These are phyloP conservation scores for Amylocystis lapponica DNA, from an alignment of 768 basidiomycete genomes.

Conservation along the genomic window DNA sequence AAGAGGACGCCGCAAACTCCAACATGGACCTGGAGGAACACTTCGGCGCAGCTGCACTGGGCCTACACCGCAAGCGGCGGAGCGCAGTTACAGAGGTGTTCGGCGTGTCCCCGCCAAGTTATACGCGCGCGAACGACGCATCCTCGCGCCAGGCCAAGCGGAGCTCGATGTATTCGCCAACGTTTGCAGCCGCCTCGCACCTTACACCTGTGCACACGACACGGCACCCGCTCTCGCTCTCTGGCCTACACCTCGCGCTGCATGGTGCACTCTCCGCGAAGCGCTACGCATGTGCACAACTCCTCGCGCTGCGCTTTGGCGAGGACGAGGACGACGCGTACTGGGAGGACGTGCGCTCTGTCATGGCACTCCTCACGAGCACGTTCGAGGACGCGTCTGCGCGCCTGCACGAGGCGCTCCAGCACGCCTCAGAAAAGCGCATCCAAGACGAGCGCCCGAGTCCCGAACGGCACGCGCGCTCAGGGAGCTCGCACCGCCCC, in stretches of 20 bases:
- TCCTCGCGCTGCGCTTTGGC: conserved; percentile 71
- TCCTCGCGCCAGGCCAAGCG: too few relatives aligned
- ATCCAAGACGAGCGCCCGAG: conserved; percentile 48
- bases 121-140: too few relatives aligned
- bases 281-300: conserved; percentile 73
- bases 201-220: conserved; percentile 56
- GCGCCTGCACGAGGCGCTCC: conserved; percentile 56
- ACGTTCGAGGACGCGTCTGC: conserved; percentile 62
- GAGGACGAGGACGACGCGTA: conserved; percentile 66
- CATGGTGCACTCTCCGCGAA: conserved; percentile 67
- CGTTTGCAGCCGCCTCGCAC: conserved; percentile 39
- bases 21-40: conserved; percentile 22
- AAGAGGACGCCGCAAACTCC: conserved; percentile 23
- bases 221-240: conserved; percentile 63
- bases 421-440: conserved; percentile 49
- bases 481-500: not conserved
- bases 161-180: conserved; percentile 8
- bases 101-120: conserved; percentile 18
- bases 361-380: conserved; percentile 64
- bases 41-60: conserved; percentile 61
- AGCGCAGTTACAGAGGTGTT: conserved; percentile 46
- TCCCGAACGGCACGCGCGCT: conserved; percentile 6
- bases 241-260: conserved; percentile 53
- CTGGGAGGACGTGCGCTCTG: conserved; percentile 79
- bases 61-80: conserved; percentile 49